phyloP scores from a whole-genome alignment of 75 land plant species.

The Pinus taeda region DNA sequence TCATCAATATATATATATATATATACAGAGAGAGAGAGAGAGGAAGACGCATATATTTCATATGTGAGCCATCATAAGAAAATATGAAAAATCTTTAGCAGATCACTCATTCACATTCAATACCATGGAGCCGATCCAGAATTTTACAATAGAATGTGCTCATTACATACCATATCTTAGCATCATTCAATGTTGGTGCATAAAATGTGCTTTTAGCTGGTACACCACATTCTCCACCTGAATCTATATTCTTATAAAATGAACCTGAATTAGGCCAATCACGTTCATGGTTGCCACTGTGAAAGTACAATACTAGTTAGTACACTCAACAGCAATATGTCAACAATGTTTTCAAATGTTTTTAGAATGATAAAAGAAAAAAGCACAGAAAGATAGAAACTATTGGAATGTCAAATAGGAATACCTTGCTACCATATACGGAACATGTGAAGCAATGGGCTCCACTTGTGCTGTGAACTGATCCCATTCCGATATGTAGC shows the following conservation, averaged over 20 bases:
- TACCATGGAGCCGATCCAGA: neutral
- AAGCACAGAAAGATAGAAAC: neutral
- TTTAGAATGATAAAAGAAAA: too few relatives aligned
- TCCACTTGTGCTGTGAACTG: constrained; percentile 91
- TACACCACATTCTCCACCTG: constrained; percentile 94
- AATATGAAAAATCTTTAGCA: neutral
- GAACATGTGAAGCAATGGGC: constrained; percentile 76
- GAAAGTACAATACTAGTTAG: constrained; percentile 14
- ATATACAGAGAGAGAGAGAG: too few relatives aligned
- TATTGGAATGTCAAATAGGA: neutral
- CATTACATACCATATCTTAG: constrained; percentile 62
- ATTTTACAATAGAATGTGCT: neutral
- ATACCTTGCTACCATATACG: constrained; percentile 95
- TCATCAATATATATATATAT: too few relatives aligned
- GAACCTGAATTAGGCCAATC: constrained; percentile 84
- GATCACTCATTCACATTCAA: neutral
- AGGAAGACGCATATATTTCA: neutral
- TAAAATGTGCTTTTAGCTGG: constrained; percentile 71
- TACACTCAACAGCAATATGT: neutral
- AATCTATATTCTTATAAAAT: constrained; percentile 59
- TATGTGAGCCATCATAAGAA: neutral
- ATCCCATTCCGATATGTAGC: constrained; percentile 94
- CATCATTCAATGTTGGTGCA: constrained; percentile 79
- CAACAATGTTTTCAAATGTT: neutral
- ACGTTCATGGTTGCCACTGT: constrained; percentile 95